Evolutionary conservation across 2,329 filamentous ascomycete species (phyloP).

Genomic region (Knoxdaviesia proteae): DNA sequence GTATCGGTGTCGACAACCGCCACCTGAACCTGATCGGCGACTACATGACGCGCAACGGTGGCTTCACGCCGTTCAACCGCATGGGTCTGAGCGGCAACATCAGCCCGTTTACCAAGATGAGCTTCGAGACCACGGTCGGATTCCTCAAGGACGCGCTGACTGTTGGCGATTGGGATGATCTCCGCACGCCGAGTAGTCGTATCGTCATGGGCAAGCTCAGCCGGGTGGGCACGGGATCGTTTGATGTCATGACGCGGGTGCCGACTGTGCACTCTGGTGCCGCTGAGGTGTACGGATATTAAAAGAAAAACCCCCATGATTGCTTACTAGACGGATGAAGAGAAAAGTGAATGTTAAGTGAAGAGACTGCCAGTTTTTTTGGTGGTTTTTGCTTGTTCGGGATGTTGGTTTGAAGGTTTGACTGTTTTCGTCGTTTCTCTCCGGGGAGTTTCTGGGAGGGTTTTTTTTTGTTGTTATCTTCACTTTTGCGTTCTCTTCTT

Average conservation of each 20-base stretch:
- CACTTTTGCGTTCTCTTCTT: not conserved
- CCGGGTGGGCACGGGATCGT: conserved; percentile 72
- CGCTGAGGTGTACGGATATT: not conserved
- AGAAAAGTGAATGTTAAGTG: not conserved
- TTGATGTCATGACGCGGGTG: conserved; percentile 58
- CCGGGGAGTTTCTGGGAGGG: not conserved
- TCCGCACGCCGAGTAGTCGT: conserved; percentile 66
- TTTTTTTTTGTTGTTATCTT: not conserved
- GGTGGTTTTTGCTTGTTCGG: not conserved
- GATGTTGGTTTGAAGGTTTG: not conserved
- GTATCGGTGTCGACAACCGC: conserved; percentile 75
- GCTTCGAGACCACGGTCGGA: conserved; percentile 88
- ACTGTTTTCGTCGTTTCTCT: not conserved
- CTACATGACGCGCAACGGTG: conserved; percentile 88
- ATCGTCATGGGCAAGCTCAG: conserved; percentile 74
- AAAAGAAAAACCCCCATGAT: not conserved
- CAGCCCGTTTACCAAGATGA: conserved; percentile 95
- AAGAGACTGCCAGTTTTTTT: not conserved
- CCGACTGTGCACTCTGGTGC: conserved; percentile 27
- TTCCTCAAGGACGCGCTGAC: conserved; percentile 86
- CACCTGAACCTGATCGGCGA: conserved; percentile 93
- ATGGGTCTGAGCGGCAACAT: conserved; percentile 71
- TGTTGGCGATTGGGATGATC: conserved; percentile 75
- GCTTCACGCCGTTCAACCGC: conserved; percentile 80
- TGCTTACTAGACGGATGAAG: not conserved